Evolutionary conservation across 1,139 yeast species (phyloP).

Genomic region (Taiozyma onychis): DNA sequence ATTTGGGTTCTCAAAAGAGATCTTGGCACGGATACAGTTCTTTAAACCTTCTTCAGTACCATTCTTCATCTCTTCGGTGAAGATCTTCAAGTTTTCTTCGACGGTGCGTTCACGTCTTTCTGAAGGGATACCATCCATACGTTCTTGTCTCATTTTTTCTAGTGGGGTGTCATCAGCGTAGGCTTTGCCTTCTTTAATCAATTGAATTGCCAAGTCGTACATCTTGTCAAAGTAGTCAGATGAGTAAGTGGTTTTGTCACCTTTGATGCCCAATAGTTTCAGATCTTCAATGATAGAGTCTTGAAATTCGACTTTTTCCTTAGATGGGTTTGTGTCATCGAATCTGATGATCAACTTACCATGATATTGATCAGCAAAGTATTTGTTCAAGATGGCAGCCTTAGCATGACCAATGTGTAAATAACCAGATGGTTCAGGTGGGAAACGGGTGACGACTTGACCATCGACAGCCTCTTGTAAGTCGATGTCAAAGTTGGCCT

Average conservation of each 20-base stretch:
- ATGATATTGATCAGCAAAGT: slow-evolving; percentile 88
- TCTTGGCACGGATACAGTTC: slow-evolving; percentile 92
- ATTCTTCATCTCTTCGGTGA: slow-evolving; percentile 84
- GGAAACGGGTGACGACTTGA: slow-evolving; percentile 95
- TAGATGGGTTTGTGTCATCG: slow-evolving; percentile 95
- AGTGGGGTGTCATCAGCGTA: slow-evolving; percentile 94
- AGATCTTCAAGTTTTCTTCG: slow-evolving; percentile 82
- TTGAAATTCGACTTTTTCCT: slow-evolving; percentile 90
- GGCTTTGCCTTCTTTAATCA: slow-evolving; percentile 93
- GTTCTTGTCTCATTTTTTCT: slow-evolving; percentile 94
- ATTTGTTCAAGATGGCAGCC: slow-evolving; percentile 92
- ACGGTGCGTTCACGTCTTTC: slow-evolving; percentile 85
- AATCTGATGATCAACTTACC: slow-evolving; percentile 94
- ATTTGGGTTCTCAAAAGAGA: slow-evolving; percentile 83
- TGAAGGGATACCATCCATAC: slow-evolving; percentile 93
- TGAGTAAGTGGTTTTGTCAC: slow-evolving; percentile 80
- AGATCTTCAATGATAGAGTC: slow-evolving; percentile 90
- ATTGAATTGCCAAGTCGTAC: slow-evolving; percentile 76
- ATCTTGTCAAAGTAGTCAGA: slow-evolving; percentile 88
- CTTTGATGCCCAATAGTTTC: slow-evolving; percentile 82
- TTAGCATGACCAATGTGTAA: slow-evolving; percentile 96
- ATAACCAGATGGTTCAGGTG: slow-evolving; percentile 84
- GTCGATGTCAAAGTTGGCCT: slow-evolving; percentile 91
- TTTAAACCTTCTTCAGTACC: slow-evolving; percentile 88
- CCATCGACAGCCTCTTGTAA: slow-evolving; percentile 88